Percentiles rank a stretch among this genome's conserved stretches.
These are phyloP conservation scores for Suhomyces emberorum DNA, from an alignment of 805 yeast species.

Conservation along the genomic window DNA sequence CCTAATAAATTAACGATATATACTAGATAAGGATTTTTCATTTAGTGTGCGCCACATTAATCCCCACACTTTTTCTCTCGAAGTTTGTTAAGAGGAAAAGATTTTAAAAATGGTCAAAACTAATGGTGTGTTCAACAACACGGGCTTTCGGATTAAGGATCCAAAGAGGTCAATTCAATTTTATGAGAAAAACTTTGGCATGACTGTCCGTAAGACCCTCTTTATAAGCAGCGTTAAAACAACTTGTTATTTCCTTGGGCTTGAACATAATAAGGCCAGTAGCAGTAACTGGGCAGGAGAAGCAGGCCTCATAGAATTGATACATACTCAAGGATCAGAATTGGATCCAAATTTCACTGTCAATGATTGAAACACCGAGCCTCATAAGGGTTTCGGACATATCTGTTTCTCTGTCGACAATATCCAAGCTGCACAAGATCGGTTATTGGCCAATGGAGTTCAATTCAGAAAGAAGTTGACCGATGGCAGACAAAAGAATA, in stretches of 20 bases:
- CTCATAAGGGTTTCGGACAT: slow-evolving; percentile 91
- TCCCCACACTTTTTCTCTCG: no score
- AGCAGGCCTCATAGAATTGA: slow-evolving; percentile 76
- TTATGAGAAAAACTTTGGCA: slow-evolving; percentile 72
- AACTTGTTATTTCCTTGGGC: slow-evolving; percentile 58
- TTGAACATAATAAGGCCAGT: slow-evolving; percentile 48
- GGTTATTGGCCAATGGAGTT: slow-evolving; percentile 60
- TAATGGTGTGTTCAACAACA: slow-evolving; percentile 52
- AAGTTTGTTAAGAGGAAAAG: no score
- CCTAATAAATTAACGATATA: no score
- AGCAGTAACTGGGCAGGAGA: slow-evolving; percentile 43
- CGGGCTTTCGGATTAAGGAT: slow-evolving; percentile 79
- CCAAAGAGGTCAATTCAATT: slow-evolving; percentile 70
- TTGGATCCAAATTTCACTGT: slow-evolving; percentile 51
- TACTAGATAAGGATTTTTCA: no score
- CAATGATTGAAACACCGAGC: slow-evolving; percentile 81
- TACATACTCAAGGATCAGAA: slow-evolving; percentile 77
- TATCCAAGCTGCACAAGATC: slow-evolving; percentile 57
- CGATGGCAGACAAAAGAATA: slow-evolving; percentile 90
- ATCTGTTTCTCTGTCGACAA: slow-evolving; percentile 85
- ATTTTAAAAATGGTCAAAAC: no score
- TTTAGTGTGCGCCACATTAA: no score
- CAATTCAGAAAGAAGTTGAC: slow-evolving; percentile 74
- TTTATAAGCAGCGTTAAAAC: slow-evolving; percentile 44
- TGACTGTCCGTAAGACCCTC: slow-evolving; percentile 55